Conservation (phyloP, 1,139 yeast genomes). For the Saccharomyces pastorianus region DNA sequence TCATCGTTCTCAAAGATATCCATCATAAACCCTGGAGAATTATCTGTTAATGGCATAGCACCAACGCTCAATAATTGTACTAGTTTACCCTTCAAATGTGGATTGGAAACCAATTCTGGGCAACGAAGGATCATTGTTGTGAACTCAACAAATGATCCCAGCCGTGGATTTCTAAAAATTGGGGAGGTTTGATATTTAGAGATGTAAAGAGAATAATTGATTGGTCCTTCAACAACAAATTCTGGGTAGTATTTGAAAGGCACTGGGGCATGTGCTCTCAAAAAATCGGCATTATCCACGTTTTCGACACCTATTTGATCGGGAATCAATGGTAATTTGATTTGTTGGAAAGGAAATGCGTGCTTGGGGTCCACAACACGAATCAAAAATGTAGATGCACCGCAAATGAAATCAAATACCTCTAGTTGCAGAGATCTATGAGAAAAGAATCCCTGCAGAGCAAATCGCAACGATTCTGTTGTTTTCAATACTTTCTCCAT, state of each 20-base stretch:
- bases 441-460: slow-evolving; percentile 53
- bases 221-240: slow-evolving; percentile 73
- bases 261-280: slow-evolving; percentile 53
- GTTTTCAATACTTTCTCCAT: slow-evolving; percentile 38
- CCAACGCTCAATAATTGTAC: slow-evolving; percentile 79
- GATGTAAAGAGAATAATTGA: slow-evolving; percentile 61
- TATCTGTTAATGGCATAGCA: slow-evolving; percentile 49
- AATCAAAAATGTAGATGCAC: slow-evolving; percentile 64
- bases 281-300: slow-evolving; percentile 62
- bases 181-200: slow-evolving; percentile 56
- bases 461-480: slow-evolving; percentile 41
- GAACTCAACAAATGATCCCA: slow-evolving; percentile 58
- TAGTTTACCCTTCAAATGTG: slow-evolving; percentile 83
- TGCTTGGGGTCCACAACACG: slow-evolving; percentile 67
- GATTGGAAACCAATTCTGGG: slow-evolving; percentile 81
- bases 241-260: slow-evolving; percentile 87
- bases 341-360: slow-evolving; percentile 45
- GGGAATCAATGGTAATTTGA: slow-evolving; percentile 56
- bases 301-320: slow-evolving; percentile 47
- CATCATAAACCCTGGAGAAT: slow-evolving; percentile 68
- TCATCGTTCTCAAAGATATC: slow-evolving; percentile 56
- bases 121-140: slow-evolving; percentile 69
- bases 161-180: slow-evolving; percentile 45
- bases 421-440: slow-evolving; percentile 51
- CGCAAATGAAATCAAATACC: slow-evolving; percentile 67